Base-by-base conservation (phyloP, 1,139 yeast species). In the Tardiomyces blankii region DNA sequence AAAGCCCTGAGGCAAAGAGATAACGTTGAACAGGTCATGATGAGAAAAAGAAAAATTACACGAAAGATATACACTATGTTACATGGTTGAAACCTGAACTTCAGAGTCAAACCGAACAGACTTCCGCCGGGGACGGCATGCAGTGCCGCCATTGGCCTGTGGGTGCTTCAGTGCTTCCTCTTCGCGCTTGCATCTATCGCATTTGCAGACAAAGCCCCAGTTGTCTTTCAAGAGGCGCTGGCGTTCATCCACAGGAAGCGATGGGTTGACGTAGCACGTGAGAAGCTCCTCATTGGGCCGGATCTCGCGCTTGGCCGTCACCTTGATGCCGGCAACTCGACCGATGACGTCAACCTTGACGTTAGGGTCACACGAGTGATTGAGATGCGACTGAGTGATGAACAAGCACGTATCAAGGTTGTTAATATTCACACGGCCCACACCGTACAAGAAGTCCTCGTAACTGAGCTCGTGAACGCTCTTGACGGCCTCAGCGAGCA, bases 171-270 rank as follows among this genome's bases (percentile, higher is more conserved):
- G 46, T 49, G 39, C 54, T 33, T 49, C 53, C 46, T 69, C 64
- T 42, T 72, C 94, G 6, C 65, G 66, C 54, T 75, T 73, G 63
- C 95, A 86, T 51, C 82, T 75, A 9, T 62, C 54, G 61, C 95
- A 86, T 23, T 61, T 65, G 62, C 95, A 86, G n/a, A 74, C 57
- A 60, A 86, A 86, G 4, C 95, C 95, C 87, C 88, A 86, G 55
- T 82, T 80, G n/a, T 79, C 78, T 47, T 89, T 67, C 44, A 86
- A 66, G 51, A 76, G 80, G 50, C 84, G 65, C 56, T 78, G 80
- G 53, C 95, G 74, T 52, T 79, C 78, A 42, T 72, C 75, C 7
- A 80, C 75, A 2, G 78, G 76, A 56, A 77, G 80, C 9, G 68
- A 62, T 1, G 89, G 86, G 54, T 82, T 78, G 1, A 85, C 86